These are phyloP conservation scores for Cadophora sp. DNA, from an alignment of 2,329 filamentous ascomycete genomes.

Conservation along the genomic window DNA sequence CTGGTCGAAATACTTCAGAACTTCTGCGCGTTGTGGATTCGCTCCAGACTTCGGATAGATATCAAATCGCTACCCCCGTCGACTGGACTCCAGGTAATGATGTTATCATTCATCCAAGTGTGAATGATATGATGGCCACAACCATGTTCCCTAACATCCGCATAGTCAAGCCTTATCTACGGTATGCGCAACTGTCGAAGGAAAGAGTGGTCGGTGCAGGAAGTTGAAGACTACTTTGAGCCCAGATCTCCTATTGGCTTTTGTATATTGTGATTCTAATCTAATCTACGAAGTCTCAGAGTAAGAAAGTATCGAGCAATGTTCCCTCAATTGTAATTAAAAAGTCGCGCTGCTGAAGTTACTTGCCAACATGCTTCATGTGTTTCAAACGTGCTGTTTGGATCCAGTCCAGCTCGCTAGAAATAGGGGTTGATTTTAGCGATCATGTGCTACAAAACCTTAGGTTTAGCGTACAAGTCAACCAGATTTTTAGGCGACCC, in stretches of 20 bases:
- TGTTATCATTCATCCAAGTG: slow-evolving; percentile 85
- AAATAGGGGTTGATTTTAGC: no score
- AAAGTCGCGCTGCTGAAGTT: no score
- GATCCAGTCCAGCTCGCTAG: no score
- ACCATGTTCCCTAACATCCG: slow-evolving; percentile 83
- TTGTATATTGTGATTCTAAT: no score
- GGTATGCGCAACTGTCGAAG: slow-evolving; percentile 72
- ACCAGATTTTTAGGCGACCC: neutral
- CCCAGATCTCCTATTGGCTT: neutral
- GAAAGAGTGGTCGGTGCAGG: slow-evolving; percentile 41
- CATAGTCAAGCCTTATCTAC: slow-evolving; percentile 74
- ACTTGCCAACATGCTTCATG: no score
- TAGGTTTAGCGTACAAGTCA: neutral
- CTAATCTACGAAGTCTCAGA: no score
- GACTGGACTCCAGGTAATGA: slow-evolving; percentile 90
- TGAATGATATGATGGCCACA: slow-evolving; percentile 85
- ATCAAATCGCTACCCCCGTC: slow-evolving; percentile 86
- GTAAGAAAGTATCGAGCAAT: no score
- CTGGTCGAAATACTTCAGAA: slow-evolving; percentile 78
- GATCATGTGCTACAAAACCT: neutral
- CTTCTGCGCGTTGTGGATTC: slow-evolving; percentile 81
- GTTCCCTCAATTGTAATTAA: no score
- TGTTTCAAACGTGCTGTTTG: no score
- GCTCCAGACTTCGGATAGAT: slow-evolving; percentile 83
- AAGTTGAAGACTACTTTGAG: neutral